Evolutionary conservation across 2,329 filamentous ascomycete genomes (phyloP).

Genomic region (Beauveria sp.): DNA sequence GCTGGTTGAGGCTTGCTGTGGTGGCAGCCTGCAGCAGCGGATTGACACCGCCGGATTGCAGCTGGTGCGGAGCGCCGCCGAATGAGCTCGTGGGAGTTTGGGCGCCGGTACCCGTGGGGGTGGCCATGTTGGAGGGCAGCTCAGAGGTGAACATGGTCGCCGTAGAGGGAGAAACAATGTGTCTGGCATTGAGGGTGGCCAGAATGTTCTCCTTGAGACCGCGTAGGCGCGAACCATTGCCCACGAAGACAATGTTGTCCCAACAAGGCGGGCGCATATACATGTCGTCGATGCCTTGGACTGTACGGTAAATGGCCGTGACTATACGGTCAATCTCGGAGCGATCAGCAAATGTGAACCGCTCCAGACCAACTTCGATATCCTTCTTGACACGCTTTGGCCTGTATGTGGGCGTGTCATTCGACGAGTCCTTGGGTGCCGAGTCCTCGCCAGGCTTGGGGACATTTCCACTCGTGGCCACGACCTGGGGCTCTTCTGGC

Average conservation of each 20-base stretch:
- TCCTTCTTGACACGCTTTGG: conserved; percentile 55
- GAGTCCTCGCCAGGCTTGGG: conserved; percentile 13
- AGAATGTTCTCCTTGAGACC: conserved; percentile 88
- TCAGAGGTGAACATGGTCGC: conserved; percentile 97
- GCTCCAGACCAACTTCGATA: conserved; percentile 70
- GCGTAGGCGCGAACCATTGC: conserved; percentile 66
- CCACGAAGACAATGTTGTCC: conserved; percentile 87
- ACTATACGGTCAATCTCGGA: conserved; percentile 76
- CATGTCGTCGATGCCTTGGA: conserved; percentile 76
- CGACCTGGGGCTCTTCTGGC: conserved; percentile 17
- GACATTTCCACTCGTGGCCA: conserved; percentile 15
- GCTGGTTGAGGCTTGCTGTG: conserved; percentile 49
- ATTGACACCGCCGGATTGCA: conserved; percentile 59
- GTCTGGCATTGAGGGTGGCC: conserved; percentile 69
- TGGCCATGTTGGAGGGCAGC: conserved; percentile 87
- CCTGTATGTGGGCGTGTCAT: conserved; percentile 33
- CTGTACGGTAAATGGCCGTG: conserved; percentile 72
- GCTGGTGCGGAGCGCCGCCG: conserved; percentile 46
- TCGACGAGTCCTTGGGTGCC: conserved; percentile 12
- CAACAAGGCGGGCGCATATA: conserved; percentile 80
- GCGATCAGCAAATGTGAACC: conserved; percentile 62
- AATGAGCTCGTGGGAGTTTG: conserved; percentile 73
- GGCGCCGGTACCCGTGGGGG: conserved; percentile 80
- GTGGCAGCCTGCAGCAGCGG: conserved; percentile 89
- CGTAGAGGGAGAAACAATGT: conserved; percentile 84